These are phyloP conservation scores for Echinochloa phyllopogon DNA, from an alignment of 176 grass and related monocot genomes.

Conservation along the genomic window DNA sequence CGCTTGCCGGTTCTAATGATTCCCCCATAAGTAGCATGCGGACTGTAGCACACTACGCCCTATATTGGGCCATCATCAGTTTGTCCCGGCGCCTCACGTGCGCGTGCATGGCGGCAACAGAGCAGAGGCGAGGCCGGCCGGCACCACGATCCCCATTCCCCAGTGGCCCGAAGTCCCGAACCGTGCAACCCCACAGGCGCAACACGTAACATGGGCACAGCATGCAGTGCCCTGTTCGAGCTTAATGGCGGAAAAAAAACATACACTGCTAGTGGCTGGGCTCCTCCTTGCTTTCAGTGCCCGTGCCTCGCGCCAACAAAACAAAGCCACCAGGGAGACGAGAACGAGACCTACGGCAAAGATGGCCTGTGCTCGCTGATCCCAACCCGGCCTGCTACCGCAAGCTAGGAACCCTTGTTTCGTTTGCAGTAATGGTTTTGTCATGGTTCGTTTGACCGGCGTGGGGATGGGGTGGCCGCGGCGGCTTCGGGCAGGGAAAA, in stretches of 20 bases:
- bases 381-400: background rate
- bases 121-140: background rate
- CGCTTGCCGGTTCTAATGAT: background rate
- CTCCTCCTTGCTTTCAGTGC: constrained; percentile 26
- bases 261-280: background rate
- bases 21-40: background rate
- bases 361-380: background rate
- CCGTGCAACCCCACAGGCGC: constrained; percentile 18
- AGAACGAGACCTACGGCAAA: background rate
- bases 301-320: background rate
- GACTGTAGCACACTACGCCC: background rate
- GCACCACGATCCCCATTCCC: background rate
- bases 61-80: background rate
- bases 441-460: constrained; percentile 40
- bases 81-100: constrained; percentile 29
- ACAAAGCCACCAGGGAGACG: background rate
- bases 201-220: constrained; percentile 31
- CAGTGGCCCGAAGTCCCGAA: background rate
- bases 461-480: background rate
- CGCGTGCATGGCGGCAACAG: background rate
- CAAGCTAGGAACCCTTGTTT: background rate
- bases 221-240: background rate
- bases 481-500: constrained; percentile 53
- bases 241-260: background rate
- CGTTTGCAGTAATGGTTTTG: background rate